These are phyloP conservation scores for Rhizophora mangle DNA, from an alignment of 345 rosid genomes.

Conservation along the genomic window DNA sequence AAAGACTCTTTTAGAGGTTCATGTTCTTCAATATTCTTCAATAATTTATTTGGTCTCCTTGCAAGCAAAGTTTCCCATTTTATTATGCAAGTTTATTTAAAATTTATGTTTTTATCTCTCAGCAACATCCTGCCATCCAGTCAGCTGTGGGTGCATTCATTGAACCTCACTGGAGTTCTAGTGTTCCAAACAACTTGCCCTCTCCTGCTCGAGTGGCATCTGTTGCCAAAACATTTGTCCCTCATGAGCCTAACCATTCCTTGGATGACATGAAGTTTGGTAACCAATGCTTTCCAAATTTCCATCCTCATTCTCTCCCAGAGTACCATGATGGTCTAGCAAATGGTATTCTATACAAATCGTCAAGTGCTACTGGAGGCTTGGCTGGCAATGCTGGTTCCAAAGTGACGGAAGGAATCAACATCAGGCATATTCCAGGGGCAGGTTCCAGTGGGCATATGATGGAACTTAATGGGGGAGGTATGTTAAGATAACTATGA, in stretches of 20 bases:
- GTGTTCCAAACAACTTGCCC: slow-evolving; percentile 63
- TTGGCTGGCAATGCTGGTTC: slow-evolving; percentile 33
- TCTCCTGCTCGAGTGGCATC: slow-evolving; percentile 56
- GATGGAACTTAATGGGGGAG: slow-evolving; percentile 42
- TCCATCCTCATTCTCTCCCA: slow-evolving; percentile 79
- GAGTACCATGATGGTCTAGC: slow-evolving; percentile 63
- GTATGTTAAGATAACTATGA: slow-evolving; percentile 29
- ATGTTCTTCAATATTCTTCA: slow-evolving; percentile 2
- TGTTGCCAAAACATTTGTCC: slow-evolving; percentile 52
- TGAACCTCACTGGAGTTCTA: slow-evolving; percentile 34
- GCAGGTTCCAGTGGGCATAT: slow-evolving; percentile 41
- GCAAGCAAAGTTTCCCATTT: not conserved
- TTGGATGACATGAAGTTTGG: slow-evolving; percentile 56
- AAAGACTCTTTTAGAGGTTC: slow-evolving; percentile 78
- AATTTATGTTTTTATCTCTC: slow-evolving; percentile 18
- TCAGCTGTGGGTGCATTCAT: slow-evolving; percentile 18
- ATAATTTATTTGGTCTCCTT: not conserved
- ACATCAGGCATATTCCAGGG: slow-evolving; percentile 50
- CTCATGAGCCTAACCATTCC: slow-evolving; percentile 46
- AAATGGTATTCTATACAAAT: slow-evolving; percentile 54
- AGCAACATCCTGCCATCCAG: slow-evolving; percentile 38
- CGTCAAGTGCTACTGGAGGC: slow-evolving; percentile 36
- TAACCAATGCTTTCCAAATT: slow-evolving; percentile 46
- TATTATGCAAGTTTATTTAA: not conserved
- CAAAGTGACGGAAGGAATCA: slow-evolving; percentile 45